Base-by-base conservation (phyloP, 805 yeast genomes). In the Ogataea minuta region DNA sequence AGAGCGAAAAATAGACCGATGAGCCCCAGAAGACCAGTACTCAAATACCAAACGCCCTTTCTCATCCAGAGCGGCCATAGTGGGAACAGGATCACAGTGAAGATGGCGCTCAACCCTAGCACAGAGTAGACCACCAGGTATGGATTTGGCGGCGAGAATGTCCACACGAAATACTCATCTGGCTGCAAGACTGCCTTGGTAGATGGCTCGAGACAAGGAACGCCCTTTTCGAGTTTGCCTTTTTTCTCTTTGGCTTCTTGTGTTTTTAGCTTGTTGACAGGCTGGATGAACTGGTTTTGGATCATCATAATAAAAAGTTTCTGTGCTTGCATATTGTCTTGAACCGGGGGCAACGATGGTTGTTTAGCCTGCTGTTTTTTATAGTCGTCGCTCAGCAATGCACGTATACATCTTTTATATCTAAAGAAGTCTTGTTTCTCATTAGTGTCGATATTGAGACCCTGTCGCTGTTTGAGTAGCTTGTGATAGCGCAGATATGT, bases 11-110 rank as follows among this genome's bases (percentile, higher is more conserved):
- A 83, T 32, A 76, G 66, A 4, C 79, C 89, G 30, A 93, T 70
- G 25, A 91, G 64, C 0, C 85, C 89, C 46, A 93, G 66, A 39
- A 81, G 65, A 6, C 76, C 84, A 71, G 91, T 76, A 23, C 96
- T 84, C 38, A 88, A 59, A 60, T 89, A 93, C 85, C 95, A 93
- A 23, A 87, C 96, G 29, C 93, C 95, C 39, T 73, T 72, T 60
- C 95, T 81, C 93, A 93, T 80, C 63, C 82, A 78, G 25, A 70
- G 56, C 19, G 99, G 99, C 99, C 99, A 93, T 55, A 93, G 72
- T 47, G 98, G 99, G 80, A 88, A 93, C 55, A 84, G 67, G 24
- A 85, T 78, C 21, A 82, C 59, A 2, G 77, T 70, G 50, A 84
- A 77, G 4, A 84, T 71, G 15, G 76, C 82, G 6, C 74, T 76